Evolutionary conservation across 2,329 filamentous ascomycete genomes (phyloP).

Genomic region (Aspergillus sp.): DNA sequence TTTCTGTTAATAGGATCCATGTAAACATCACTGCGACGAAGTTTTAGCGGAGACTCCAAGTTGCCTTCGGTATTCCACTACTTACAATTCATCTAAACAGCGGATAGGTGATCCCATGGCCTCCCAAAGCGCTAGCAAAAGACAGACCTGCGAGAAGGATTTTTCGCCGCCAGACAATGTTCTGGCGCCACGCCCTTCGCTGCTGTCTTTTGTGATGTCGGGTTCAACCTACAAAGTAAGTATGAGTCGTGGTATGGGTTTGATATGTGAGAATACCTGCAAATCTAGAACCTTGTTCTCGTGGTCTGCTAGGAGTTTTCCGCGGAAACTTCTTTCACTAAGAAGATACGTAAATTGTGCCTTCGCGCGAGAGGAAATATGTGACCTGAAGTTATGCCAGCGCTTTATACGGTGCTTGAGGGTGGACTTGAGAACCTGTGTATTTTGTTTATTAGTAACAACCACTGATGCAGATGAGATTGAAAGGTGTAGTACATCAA

Average conservation of each 20-base stretch:
- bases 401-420: conserved; percentile 69
- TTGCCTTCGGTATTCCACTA: conserved; percentile 8
- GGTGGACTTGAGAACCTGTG: conserved; percentile 56
- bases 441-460: not conserved
- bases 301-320: conserved; percentile 77
- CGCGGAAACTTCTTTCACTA: conserved; percentile 84
- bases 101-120: conserved; percentile 95
- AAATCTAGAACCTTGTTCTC: conserved; percentile 71
- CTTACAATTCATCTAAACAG: conserved; percentile 87
- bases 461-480: not conserved
- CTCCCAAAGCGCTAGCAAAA: conserved; percentile 92
- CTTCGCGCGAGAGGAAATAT: conserved; percentile 82
- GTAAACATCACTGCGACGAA: conserved; percentile 71
- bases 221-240: conserved; percentile 55
- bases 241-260: not conserved
- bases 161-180: conserved; percentile 96
- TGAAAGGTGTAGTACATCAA: conserved; percentile 33
- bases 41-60: not conserved
- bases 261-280: conserved; percentile 50
- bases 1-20: conserved; percentile 97
- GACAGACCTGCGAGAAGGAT: conserved; percentile 94
- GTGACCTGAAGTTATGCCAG: conserved; percentile 78
- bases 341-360: conserved; percentile 86
- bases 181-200: conserved; percentile 77
- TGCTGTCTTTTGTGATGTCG: conserved; percentile 66